phyloP scores from a whole-genome alignment of 1,284 basidiomycete species.

The Ceratobasidium sp. region DNA sequence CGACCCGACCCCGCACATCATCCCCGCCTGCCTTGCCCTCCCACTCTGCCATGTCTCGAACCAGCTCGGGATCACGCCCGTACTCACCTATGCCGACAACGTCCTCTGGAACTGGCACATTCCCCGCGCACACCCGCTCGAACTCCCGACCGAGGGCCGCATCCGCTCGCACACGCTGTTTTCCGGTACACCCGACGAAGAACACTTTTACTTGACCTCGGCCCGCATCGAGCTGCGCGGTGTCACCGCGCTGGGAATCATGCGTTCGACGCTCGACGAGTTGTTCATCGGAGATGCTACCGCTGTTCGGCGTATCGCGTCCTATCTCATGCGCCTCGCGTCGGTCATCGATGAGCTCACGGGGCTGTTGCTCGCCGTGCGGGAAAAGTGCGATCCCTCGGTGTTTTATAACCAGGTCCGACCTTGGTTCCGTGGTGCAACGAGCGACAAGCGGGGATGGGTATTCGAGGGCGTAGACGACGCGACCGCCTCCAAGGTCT shows the following conservation, averaged over 20 bases:
- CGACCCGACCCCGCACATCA: slow-evolving; percentile 58
- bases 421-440: slow-evolving; percentile 92
- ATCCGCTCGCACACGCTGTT: slow-evolving; percentile 67
- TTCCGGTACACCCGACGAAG: slow-evolving; percentile 85
- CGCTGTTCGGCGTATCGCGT: slow-evolving; percentile 76
- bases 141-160: slow-evolving; percentile 60
- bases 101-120: slow-evolving; percentile 92
- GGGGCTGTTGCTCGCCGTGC: slow-evolving; percentile 70
- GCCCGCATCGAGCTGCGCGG: slow-evolving; percentile 93
- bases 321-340: slow-evolving; percentile 75
- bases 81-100: slow-evolving; percentile 93
- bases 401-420: slow-evolving; percentile 87
- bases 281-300: slow-evolving; percentile 87
- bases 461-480: slow-evolving; percentile 79
- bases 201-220: slow-evolving; percentile 89
- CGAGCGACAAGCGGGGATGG: slow-evolving; percentile 79
- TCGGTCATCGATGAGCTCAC: slow-evolving; percentile 74
- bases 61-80: slow-evolving; percentile 85
- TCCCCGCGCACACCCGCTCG: slow-evolving; percentile 58
- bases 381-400: slow-evolving; percentile 78
- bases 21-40: slow-evolving; percentile 79
- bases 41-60: slow-evolving; percentile 82
- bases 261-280: slow-evolving; percentile 92
- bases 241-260: slow-evolving; percentile 84
- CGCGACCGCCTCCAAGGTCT: slow-evolving; percentile 59